phyloP scores from a whole-genome alignment of 345 rosid genomes.

The Eucalyptus pauciflora region DNA sequence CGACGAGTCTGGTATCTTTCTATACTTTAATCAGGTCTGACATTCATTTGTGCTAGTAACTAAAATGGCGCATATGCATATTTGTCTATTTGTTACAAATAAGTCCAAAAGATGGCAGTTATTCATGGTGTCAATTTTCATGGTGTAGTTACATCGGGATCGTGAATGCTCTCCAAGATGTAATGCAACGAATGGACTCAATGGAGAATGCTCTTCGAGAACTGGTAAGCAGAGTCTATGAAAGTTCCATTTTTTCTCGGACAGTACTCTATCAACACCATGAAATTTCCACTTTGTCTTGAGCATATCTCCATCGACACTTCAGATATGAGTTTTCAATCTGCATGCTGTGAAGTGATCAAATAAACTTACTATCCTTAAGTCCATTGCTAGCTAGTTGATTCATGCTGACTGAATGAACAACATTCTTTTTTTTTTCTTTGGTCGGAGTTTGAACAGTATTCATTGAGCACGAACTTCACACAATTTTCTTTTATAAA shows the following conservation, averaged over 20 bases:
- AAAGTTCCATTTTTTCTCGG: neutral
- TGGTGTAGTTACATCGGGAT: neutral
- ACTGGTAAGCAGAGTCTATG: neutral
- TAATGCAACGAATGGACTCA: neutral
- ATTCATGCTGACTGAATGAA: neutral
- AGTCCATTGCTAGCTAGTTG: neutral
- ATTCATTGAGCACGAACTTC: neutral
- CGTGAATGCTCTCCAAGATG: neutral
- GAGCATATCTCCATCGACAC: neutral
- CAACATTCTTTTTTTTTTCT: neutral
- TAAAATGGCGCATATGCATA: accelerated
- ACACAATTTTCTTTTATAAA: neutral
- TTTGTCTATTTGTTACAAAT: neutral
- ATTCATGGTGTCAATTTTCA: neutral
- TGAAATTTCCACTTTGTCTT: neutral
- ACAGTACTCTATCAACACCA: neutral
- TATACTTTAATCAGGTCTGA: neutral
- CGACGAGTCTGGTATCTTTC: neutral
- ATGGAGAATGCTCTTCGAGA: neutral
- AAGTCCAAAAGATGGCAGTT: neutral
- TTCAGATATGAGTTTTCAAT: neutral
- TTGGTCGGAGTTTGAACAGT: neutral
- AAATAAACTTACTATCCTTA: neutral
- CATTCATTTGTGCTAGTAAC: neutral
- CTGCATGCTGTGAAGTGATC: neutral